Evolutionary conservation across 306 rosid genomes (phyloP).

Genomic region (Glycyrrhiza uralensis): DNA sequence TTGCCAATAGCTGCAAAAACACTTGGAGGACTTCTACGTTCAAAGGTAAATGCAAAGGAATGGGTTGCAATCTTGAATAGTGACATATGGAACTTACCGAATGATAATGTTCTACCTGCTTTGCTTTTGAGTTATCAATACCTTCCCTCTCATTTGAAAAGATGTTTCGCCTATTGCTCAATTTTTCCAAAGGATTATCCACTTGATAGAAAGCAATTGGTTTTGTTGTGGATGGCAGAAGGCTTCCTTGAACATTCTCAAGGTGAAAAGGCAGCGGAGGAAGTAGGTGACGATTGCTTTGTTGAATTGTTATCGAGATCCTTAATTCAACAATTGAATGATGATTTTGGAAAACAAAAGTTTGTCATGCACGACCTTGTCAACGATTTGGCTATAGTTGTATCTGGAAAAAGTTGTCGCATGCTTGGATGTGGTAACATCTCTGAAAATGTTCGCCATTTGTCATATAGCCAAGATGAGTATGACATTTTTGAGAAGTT

Average conservation of each 20-base stretch:
- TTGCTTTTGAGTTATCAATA: background rate
- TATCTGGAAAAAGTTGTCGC: background rate
- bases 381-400: background rate
- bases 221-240: constrained; percentile 41
- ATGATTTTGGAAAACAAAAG: background rate
- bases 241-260: background rate
- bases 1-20: constrained; percentile 47
- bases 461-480: background rate
- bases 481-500: background rate
- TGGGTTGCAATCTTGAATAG: constrained; percentile 29
- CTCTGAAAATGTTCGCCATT: background rate
- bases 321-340: background rate
- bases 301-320: constrained; percentile 7
- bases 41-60: constrained; percentile 19
- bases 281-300: constrained; percentile 17
- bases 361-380: background rate
- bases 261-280: background rate
- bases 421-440: background rate
- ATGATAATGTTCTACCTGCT: background rate
- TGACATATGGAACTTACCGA: background rate
- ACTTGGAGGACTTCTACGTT: constrained; percentile 37
- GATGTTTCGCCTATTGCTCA: background rate
- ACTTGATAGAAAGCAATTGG: background rate
- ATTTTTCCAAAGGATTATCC: background rate
- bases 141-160: background rate